Evolutionary conservation across 2,329 filamentous ascomycete genomes (phyloP), one percentile per base, ranked within the genome.

Genomic region (Fusarium longipes): DNA sequence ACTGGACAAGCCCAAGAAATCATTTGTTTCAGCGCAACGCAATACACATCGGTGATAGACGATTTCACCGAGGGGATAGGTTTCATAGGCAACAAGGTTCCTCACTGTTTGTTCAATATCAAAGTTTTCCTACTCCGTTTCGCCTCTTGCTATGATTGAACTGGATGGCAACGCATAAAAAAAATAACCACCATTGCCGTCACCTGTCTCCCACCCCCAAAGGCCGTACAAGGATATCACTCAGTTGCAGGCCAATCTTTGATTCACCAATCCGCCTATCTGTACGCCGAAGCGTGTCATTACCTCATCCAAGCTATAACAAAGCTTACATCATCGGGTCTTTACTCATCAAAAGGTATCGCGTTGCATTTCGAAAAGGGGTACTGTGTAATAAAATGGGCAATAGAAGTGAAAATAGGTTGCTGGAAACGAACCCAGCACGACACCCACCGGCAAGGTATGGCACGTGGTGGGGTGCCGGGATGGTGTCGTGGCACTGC

Each of bases 111-210:
- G 64, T 67, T 73, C 57, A 73, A 72, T 65, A 57, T 62, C 40
- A 71, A 49, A 70, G 63, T 69, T 70, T 73, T 72, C 73, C 69
- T 76, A 73, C 76, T 77, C 74, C 76, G 70, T 63, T 77, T 77
- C 76, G 76, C 76, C 76, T 73, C 70, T 70, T 74, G 74, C 75
- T 76, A 76, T 76, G 70, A 73, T 70, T 65, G 69, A 70, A 58
- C 65, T 65, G 70, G 67, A 73, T 71, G 70, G 72, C 63, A 70
- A 68, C 69, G 64, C 57, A 67, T 62, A 70, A 69, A 67, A 55
- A 70, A 69, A 68, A 57, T 60, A 59, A 54, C 55, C 62, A 67
- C 64, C 59, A 65, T 51, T 11, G 15, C 67, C 67, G 51, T 58
- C 65, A 58, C 61, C 67, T 56, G 57, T 56, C 60, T 38, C 29